A percentile compares a stretch with the other conserved stretches of the same genome.
These are phyloP conservation scores for Solanum boliviense DNA, from an alignment of 257 asterid genomes.

Conservation along the genomic window DNA sequence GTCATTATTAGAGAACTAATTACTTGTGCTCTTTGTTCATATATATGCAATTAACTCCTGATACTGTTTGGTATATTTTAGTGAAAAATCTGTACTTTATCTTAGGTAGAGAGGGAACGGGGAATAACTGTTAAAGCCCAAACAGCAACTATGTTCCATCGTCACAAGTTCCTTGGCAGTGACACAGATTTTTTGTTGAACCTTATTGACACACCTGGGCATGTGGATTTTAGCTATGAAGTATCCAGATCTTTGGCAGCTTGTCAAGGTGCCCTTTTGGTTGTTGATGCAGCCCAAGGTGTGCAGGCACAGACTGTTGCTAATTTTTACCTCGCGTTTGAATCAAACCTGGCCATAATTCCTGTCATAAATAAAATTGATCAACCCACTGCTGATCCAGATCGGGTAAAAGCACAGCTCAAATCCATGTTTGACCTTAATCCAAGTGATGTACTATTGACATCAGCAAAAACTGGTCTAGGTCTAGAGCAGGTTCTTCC, in stretches of 20 bases:
- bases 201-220: slow-evolving; percentile 96
- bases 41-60: neutral
- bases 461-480: slow-evolving; percentile 92
- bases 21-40: neutral
- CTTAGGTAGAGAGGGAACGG: slow-evolving; percentile 94
- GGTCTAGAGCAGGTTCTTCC: slow-evolving; percentile 93
- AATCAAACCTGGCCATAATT: slow-evolving; percentile 64
- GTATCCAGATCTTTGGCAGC: slow-evolving; percentile 98
- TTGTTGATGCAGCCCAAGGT: slow-evolving; percentile 98
- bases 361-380: slow-evolving; percentile 95
- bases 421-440: slow-evolving; percentile 92
- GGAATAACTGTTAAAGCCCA: slow-evolving; percentile 99
- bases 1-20: neutral
- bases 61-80: neutral
- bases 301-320: slow-evolving; percentile 99
- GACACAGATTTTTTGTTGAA: slow-evolving; percentile 59
- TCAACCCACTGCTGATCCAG: slow-evolving; percentile 99
- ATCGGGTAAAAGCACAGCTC: slow-evolving; percentile 79
- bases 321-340: slow-evolving; percentile 91
- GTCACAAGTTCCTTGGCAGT: slow-evolving; percentile 45
- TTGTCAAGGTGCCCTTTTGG: slow-evolving; percentile 94
- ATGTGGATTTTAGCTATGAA: slow-evolving; percentile 93
- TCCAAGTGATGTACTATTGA: slow-evolving; percentile 66
- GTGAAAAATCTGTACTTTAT: slow-evolving; percentile 5
- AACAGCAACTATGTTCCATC: slow-evolving; percentile 96